Base-by-base conservation (phyloP, 2,329 filamentous ascomycete genomes). In the Arthrobotrys entomopaga region DNA sequence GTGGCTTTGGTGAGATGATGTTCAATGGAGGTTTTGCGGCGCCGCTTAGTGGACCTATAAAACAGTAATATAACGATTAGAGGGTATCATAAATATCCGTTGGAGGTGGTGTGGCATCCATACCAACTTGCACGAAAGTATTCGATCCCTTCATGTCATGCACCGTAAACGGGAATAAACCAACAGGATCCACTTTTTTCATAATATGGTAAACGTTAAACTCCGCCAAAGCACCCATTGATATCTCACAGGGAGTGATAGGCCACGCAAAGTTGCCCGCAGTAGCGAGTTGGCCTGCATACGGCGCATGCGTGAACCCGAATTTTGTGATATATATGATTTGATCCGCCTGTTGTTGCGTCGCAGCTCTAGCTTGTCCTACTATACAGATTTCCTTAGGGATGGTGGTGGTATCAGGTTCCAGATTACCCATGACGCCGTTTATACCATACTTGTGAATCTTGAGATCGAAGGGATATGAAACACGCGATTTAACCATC, bases 191-290 rank as follows among this genome's bases (percentile, higher is more conserved):
- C 0, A 80, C 76, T 1, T 84, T 77, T 2, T 83, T 80, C 80
- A 86, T 84, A 3, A 86, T 80, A 76, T 86, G 85, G 57, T 86
- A 86, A 1, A 86, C 76, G 6, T 79, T 83, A 75, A 85, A 86
- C 53, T 83, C 79, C 6, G 82, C 80, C 69, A 81, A 83, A 1
- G 81, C 81, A 0, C 85, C 83, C 24, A 81, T 76, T 8, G 81
- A 77, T 16, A 82, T 81, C 15, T 81, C 80, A 38, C 78, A 77
- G 29, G 82, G 81, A 29, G 81, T 81, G n/a, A 82, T 81, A 0
- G 82, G 82, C 38, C 82, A 82, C 0, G 82, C 84, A 49, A 87
- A 83, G 69, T 87, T 87, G 0, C 86, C 86, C 0, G 82, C 81
- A 0, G 84, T 87, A 0, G 85, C 85, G n/a, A 84, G 83, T 77